Conservation (phyloP, 2,329 filamentous ascomycete species). For the Ambrosiella beaveri region DNA sequence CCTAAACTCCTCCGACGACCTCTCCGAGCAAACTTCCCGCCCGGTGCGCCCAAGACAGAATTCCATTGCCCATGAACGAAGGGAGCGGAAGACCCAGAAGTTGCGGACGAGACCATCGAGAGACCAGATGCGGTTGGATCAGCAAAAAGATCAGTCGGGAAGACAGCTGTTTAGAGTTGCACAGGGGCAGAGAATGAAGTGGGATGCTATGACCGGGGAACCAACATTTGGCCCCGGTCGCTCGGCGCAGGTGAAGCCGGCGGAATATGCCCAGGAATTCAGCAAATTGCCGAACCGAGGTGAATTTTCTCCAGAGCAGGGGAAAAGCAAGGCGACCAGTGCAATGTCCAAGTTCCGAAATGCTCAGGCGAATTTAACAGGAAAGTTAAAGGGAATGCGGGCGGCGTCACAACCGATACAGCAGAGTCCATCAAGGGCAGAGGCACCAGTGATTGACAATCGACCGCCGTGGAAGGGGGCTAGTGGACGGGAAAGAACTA, state of each 20-base stretch:
- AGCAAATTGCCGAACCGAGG: conserved; percentile 9
- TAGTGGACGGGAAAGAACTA: conserved; percentile 48
- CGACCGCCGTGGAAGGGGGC: conserved; percentile 54
- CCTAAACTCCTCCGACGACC: conserved; percentile 28
- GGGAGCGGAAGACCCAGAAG: conserved; percentile 19
- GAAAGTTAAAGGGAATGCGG: conserved; percentile 28
- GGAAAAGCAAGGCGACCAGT: conserved; percentile 11
- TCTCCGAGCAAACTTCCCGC: too few species aligned
- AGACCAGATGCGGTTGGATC: conserved; percentile 18
- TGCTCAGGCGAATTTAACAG: conserved; percentile 23
- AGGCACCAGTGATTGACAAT: conserved; percentile 18
- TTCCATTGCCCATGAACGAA: conserved; percentile 36
- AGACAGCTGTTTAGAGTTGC: conserved; percentile 14
- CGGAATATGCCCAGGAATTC: conserved; percentile 26
- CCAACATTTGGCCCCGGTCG: conserved; percentile 41
- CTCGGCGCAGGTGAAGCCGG: conserved; percentile 38
- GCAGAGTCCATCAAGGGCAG: background rate
- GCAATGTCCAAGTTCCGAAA: conserved; percentile 10
- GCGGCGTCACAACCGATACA: conserved; percentile 5
- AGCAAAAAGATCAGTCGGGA: conserved; percentile 3
- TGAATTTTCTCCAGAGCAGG: conserved; percentile 9
- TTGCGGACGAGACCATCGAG: conserved; percentile 25
- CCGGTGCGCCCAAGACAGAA: conserved; percentile 14
- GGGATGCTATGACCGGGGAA: conserved; percentile 52
- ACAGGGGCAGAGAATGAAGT: conserved; percentile 27